phyloP scores from a whole-genome alignment of 2,329 filamentous ascomycete genomes.

The Thielaviopsis euricoi region DNA sequence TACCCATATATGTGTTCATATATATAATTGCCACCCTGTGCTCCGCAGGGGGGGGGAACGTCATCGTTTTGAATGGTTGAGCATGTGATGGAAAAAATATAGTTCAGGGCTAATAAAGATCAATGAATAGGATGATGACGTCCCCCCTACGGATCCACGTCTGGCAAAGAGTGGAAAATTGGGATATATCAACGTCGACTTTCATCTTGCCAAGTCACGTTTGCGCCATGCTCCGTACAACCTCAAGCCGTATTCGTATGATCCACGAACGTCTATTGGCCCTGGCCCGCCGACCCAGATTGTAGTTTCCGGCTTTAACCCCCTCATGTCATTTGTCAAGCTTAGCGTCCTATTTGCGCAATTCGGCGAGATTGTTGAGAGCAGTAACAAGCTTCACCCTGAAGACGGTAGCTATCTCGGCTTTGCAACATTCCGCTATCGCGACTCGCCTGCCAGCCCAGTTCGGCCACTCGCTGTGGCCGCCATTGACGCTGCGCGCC shows the following conservation, averaged over 20 bases:
- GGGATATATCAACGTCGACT: constrained; percentile 53
- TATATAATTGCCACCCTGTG: constrained; percentile 1
- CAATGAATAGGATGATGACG: constrained; percentile 60
- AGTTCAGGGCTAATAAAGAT: constrained; percentile 18
- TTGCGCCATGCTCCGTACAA: constrained; percentile 60
- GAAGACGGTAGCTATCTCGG: constrained; percentile 87
- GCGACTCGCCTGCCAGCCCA: constrained; percentile 42
- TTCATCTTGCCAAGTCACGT: constrained; percentile 54
- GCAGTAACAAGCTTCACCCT: constrained; percentile 89
- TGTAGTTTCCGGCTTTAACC: constrained; percentile 92
- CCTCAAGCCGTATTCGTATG: constrained; percentile 66
- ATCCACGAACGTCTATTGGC: constrained; percentile 68
- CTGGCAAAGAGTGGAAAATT: constrained; percentile 50
- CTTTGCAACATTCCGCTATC: constrained; percentile 81
- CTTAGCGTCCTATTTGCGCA: constrained; percentile 60
- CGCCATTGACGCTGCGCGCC: constrained; percentile 66
- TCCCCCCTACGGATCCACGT: constrained; percentile 67
- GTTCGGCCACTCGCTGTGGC: constrained; percentile 38
- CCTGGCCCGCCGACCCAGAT: constrained; percentile 81
- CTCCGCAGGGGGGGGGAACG: constrained; percentile 32
- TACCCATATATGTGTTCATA: constrained; percentile 17
- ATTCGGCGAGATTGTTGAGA: constrained; percentile 76
- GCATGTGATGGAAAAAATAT: constrained; percentile 1
- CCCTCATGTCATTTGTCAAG: constrained; percentile 63
- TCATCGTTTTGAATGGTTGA: constrained; percentile 30